Conservation (phyloP, 148 eudicot species). For the Fagopyrum esculentum region DNA sequence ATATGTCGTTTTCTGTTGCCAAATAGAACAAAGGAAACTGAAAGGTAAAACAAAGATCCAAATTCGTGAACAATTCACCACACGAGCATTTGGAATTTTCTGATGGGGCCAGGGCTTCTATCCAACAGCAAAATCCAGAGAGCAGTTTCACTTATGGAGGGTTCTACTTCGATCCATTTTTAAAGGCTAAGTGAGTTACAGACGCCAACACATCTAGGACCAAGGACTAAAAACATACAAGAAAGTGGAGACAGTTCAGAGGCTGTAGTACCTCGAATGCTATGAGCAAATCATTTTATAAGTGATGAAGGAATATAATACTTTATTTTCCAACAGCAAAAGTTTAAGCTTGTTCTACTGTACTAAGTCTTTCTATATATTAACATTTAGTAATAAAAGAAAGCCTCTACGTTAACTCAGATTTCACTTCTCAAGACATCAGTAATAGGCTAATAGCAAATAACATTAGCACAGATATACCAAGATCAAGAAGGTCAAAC, state of each 20-base stretch:
- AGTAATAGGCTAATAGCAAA: not conserved
- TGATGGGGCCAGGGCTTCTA: conserved; percentile 2
- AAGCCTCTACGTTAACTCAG: not conserved
- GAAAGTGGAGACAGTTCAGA: conserved; percentile 9
- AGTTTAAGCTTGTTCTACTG: not conserved
- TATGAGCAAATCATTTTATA: conserved; percentile 7
- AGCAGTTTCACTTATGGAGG: not conserved
- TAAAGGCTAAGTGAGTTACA: conserved; percentile 2
- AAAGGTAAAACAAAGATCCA: not conserved
- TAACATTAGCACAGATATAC: conserved; percentile 4
- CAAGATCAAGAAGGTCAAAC: not conserved
- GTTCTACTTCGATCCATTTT: not conserved
- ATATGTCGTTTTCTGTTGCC: not conserved
- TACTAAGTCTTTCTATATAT: conserved; percentile 3
- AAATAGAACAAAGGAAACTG: not conserved
- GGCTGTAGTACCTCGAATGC: conserved; percentile 8
- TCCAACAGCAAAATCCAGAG: not conserved
- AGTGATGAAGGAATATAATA: not conserved
- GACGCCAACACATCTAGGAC: conserved; percentile 1
- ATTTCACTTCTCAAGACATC: not conserved
- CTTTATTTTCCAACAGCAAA: not conserved
- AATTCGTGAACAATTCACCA: conserved; percentile 1
- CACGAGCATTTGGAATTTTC: not conserved
- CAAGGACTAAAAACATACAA: conserved; percentile 8
- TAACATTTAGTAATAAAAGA: not conserved